Conservation (phyloP, 371 early-diverging fungal species). For the Cokeromyces recurvatus region DNA sequence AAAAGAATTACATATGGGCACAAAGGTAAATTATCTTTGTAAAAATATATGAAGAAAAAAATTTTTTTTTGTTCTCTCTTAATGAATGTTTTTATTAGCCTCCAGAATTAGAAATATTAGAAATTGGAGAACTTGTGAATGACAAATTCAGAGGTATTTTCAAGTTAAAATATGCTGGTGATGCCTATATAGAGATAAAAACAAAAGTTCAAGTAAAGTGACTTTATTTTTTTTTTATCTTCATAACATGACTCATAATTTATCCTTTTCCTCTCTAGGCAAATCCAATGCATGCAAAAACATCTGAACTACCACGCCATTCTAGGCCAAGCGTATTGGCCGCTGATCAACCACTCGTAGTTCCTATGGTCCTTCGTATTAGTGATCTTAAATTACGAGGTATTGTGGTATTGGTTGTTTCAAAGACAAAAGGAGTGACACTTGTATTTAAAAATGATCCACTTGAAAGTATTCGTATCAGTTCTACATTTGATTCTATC, state of each 20-base stretch:
- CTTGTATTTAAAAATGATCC: constrained; percentile 97
- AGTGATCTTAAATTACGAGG: constrained; percentile 85
- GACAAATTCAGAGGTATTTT: constrained; percentile 96
- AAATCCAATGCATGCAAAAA: constrained; percentile 71
- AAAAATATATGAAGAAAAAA: not conserved
- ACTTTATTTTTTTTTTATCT: not conserved
- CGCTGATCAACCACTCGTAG: constrained; percentile 89
- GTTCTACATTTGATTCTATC: constrained; percentile 92
- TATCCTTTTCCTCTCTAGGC: no score
- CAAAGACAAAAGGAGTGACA: constrained; percentile 88
- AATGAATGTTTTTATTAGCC: no score
- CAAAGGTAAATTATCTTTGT: constrained; percentile 50
- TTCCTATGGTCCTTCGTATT: constrained; percentile 93
- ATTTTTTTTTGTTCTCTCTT: no score
- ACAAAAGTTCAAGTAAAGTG: constrained; percentile 86
- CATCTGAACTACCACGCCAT: constrained; percentile 54
- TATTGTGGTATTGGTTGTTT: constrained; percentile 91
- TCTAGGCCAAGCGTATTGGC: constrained; percentile 71
- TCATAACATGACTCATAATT: constrained; percentile 1
- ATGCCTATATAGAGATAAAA: constrained; percentile 88
- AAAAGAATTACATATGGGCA: constrained; percentile 92
- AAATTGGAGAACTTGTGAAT: constrained; percentile 90
- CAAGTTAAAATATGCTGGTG: constrained; percentile 88
- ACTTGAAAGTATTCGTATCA: constrained; percentile 85
- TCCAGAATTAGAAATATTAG: constrained; percentile 96